phyloP scores from a whole-genome alignment of 108 stramenopile genomes.

The Nannochloropsis salina region DNA sequence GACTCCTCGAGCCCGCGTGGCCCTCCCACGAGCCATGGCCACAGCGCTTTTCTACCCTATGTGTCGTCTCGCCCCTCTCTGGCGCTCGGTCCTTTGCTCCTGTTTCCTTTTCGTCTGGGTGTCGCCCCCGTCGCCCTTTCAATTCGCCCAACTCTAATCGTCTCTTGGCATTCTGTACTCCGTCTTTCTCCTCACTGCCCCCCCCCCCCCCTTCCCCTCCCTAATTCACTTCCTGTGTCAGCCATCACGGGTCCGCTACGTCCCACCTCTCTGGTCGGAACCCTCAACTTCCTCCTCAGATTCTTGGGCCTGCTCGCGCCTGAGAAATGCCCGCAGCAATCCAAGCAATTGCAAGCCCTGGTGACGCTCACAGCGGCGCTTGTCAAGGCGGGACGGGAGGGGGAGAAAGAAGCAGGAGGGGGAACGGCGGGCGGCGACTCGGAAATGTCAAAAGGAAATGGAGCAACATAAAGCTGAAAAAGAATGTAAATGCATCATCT shows the following conservation, averaged over 20 bases:
- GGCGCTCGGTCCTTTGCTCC: neutral
- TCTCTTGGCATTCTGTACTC: too few species aligned
- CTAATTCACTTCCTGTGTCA: neutral
- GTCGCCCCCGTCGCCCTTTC: neutral
- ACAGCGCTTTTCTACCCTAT: too few species aligned
- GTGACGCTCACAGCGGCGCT: neutral
- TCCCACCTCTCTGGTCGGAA: neutral
- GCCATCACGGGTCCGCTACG: neutral
- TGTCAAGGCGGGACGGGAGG: neutral
- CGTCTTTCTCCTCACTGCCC: neutral
- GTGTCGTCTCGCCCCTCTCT: neutral
- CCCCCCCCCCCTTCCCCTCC: neutral
- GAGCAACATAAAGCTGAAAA: too few species aligned
- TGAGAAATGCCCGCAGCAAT: neutral
- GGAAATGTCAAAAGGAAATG: too few species aligned
- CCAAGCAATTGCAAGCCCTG: neutral
- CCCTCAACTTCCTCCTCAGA: neutral
- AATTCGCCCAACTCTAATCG: too few species aligned
- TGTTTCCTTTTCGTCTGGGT: neutral
- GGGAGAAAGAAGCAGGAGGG: neutral
- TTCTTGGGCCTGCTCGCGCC: neutral
- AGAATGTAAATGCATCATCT: too few species aligned
- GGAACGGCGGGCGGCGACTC: too few species aligned
- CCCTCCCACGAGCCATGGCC: slow-evolving; percentile 19
- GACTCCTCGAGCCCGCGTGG: neutral